These are phyloP conservation scores for Fusarium pseudonygamai DNA, from an alignment of 2,329 filamentous ascomycete species.

Conservation along the genomic window DNA sequence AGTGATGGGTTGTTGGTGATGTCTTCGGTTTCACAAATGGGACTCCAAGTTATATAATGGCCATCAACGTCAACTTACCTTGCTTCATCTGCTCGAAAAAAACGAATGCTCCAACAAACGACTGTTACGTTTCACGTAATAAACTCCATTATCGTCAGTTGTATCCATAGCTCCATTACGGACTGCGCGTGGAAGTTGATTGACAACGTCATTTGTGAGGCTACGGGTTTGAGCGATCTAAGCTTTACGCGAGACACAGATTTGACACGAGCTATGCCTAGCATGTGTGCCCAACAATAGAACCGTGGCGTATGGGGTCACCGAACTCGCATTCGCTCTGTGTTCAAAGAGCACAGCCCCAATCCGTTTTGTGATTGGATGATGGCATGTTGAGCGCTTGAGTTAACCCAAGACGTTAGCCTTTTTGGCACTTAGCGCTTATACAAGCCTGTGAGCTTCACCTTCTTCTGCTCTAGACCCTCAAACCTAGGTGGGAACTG, in stretches of 20 bases:
- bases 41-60: neutral
- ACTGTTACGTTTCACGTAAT: neutral
- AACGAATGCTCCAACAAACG: neutral
- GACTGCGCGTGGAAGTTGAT: neutral
- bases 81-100: fast-evolving
- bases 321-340: neutral
- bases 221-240: neutral
- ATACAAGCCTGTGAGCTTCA: too few relatives aligned
- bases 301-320: neutral
- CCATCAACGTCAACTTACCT: too few relatives aligned
- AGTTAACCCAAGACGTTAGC: neutral
- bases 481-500: too few relatives aligned
- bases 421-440: neutral
- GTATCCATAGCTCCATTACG: neutral
- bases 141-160: neutral
- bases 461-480: too few relatives aligned
- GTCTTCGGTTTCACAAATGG: neutral
- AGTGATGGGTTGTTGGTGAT: neutral
- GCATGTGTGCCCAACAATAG: neutral
- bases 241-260: neutral
- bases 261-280: neutral
- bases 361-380: neutral
- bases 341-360: neutral
- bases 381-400: fast-evolving
- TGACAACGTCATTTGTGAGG: neutral